Percentiles rank a stretch among this genome's conserved stretches.
Evolutionary conservation across 805 yeast species (phyloP).

Genomic region (Lipomyces sp.): DNA sequence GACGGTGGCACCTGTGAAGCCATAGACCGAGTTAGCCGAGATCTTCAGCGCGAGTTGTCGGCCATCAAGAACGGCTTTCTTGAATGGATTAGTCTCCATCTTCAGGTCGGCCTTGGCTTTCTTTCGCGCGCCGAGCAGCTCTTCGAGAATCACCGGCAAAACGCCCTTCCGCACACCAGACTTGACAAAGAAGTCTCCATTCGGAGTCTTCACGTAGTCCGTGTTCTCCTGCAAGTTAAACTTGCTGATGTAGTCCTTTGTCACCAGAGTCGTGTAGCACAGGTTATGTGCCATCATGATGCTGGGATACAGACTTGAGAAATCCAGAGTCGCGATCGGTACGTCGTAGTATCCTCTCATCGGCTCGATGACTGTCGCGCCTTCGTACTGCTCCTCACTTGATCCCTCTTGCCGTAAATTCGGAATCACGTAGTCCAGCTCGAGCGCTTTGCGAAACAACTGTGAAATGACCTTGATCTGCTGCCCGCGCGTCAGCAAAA

Average conservation of each 20-base stretch:
- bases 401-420: slow-evolving; percentile 78
- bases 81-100: slow-evolving; percentile 92
- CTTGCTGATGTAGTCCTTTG: slow-evolving; percentile 49
- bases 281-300: slow-evolving; percentile 99
- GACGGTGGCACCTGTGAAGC: slow-evolving; percentile 97
- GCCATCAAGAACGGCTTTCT: slow-evolving; percentile 90
- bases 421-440: slow-evolving; percentile 84
- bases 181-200: slow-evolving; percentile 86
- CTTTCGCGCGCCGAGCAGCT: slow-evolving; percentile 86
- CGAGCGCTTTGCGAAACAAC: slow-evolving; percentile 84
- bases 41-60: slow-evolving; percentile 94
- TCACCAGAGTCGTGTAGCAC: slow-evolving; percentile 87
- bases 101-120: slow-evolving; percentile 87
- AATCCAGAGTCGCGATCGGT: slow-evolving; percentile 97
- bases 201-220: slow-evolving; percentile 86
- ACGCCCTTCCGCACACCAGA: slow-evolving; percentile 70
- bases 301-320: slow-evolving; percentile 94
- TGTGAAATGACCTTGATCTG: slow-evolving; percentile 97
- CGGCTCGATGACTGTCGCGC: slow-evolving; percentile 99
- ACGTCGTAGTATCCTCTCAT: slow-evolving; percentile 91
- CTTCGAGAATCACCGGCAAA: slow-evolving; percentile 86
- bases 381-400: slow-evolving; percentile 90
- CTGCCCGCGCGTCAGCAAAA: slow-evolving; percentile 85
- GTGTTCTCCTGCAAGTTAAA: slow-evolving; percentile 60
- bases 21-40: slow-evolving; percentile 97